Conservation (phyloP, 2,329 filamentous ascomycete genomes). For the Diaporthe eres region DNA sequence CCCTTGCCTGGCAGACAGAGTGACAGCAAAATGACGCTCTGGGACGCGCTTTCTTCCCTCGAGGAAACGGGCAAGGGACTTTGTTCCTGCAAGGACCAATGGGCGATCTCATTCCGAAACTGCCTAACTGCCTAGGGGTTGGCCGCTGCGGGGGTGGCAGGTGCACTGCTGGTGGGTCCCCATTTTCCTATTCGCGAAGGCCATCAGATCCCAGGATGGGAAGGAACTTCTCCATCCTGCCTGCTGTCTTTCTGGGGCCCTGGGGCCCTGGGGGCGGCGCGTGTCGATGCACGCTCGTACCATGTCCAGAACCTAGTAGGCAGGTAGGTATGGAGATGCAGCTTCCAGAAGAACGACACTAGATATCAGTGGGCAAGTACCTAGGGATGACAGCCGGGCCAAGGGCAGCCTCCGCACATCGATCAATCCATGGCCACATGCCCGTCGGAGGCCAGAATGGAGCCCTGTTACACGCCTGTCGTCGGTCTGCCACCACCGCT, state of each 20-base stretch:
- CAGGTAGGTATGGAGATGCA: not conserved
- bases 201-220: constrained; percentile 9
- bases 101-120: constrained; percentile 25
- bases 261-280: not conserved
- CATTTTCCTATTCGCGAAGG: constrained; percentile 24
- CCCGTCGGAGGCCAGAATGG: constrained; percentile 18
- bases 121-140: constrained; percentile 31
- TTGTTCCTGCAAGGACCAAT: constrained; percentile 21
- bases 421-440: not conserved
- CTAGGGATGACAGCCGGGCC: not conserved
- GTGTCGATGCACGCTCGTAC: not conserved
- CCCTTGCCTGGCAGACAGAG: constrained; percentile 10
- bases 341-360: not conserved
- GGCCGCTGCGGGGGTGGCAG: constrained; percentile 33
- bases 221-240: constrained; percentile 10
- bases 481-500: not conserved
- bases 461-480: not conserved
- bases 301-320: not conserved
- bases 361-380: too few relatives aligned
- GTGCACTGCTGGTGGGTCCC: constrained; percentile 27
- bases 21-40: constrained; percentile 1
- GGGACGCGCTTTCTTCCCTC: constrained; percentile 19
- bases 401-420: not conserved
- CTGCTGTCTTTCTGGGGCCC: not conserved
- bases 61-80: constrained; percentile 23